Evolutionary conservation across 2,329 filamentous ascomycete genomes (phyloP), one percentile per base, ranked within the genome.

Genomic region (Lomentospora prolificans): DNA sequence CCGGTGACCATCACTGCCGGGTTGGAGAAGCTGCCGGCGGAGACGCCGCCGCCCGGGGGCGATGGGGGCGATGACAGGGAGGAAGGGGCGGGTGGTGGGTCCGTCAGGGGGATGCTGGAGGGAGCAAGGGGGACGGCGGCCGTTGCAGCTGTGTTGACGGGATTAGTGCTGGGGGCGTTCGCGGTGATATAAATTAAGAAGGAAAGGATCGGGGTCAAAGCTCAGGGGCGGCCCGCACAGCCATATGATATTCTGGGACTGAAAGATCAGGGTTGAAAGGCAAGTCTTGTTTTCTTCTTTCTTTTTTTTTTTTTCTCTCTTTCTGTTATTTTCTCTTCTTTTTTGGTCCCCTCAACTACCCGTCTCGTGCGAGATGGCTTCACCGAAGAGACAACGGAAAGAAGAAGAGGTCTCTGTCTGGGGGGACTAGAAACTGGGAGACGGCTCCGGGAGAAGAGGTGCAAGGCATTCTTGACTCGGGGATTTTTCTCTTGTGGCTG

Each of bases 1-100:
- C 62, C 63, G n/a, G 63, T 64, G 12, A 65, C 64, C 7, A 59
- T 64, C 50, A 65, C 63, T 8, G 56, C 56, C 14, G 56, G 56
- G 5, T 55, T 59, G 25, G 57, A 61, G 53, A 57, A 56, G n/a
- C 22, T 59, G 55, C 50, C 61, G 12, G 58, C 61, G 8, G 51
- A 53, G 51, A 53, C 51, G 7, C 30, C 44, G 6, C 44, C 44
- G 7, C 17, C 44, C 7, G 7, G 22, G 1, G 53, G 9, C n/a
- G 24, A 17, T 19, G 33, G 12, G 41, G 3, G 19, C 5, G 25
- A 30, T 30, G 53, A 17, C 3, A 30, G 28, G 2, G 22, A 53
- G 9, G 14, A 53, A 24, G 48, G 48, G 6, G 25, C 12, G 7
- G 51, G 28, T n/a, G 30, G 2, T 3, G 51, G 17, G 3, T 33